Conservation (phyloP, 1,284 basidiomycete species). For the Apiotrichum gracile region DNA sequence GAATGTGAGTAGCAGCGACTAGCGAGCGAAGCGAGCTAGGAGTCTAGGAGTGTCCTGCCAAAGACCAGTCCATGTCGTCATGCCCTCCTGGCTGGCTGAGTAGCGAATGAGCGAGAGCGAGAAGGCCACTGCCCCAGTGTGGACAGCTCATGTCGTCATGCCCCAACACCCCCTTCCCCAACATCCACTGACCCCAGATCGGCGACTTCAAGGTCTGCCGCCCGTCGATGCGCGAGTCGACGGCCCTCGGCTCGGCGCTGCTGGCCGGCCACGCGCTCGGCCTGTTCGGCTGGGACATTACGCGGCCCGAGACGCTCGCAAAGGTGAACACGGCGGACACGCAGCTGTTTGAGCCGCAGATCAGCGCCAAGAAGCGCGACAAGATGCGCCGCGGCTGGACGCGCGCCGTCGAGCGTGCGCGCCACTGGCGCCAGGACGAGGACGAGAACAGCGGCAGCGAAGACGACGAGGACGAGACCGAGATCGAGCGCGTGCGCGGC, state of each 20-base stretch:
- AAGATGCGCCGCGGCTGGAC: slow-evolving; percentile 73
- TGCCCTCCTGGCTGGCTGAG: too few species aligned
- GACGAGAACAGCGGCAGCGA: slow-evolving; percentile 3
- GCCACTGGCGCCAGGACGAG: slow-evolving; percentile 56
- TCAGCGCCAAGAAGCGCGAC: slow-evolving; percentile 56
- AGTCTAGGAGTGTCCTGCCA: too few species aligned
- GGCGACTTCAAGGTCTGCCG: slow-evolving; percentile 89
- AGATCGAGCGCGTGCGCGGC: slow-evolving; percentile 11
- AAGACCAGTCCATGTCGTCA: too few species aligned
- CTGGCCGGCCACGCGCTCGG: slow-evolving; percentile 85
- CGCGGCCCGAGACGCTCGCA: slow-evolving; percentile 72
- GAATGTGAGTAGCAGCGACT: slow-evolving; percentile 49
- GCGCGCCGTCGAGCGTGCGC: slow-evolving; percentile 71
- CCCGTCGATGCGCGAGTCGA: slow-evolving; percentile 95
- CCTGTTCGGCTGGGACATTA: slow-evolving; percentile 91
- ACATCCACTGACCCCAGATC: slow-evolving; percentile 48
- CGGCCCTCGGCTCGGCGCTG: slow-evolving; percentile 87
- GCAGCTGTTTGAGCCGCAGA: slow-evolving; percentile 61
- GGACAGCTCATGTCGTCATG: too few species aligned
- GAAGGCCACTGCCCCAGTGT: too few species aligned
- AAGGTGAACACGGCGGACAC: slow-evolving; percentile 83
- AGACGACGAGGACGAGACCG: slow-evolving; percentile 17
- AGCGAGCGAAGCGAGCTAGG: too few species aligned
- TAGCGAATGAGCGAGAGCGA: too few species aligned
- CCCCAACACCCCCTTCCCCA: too few species aligned